Conservation (phyloP, 192 early-diverging fungal genomes). For the Umbelopsis ramanniana region DNA sequence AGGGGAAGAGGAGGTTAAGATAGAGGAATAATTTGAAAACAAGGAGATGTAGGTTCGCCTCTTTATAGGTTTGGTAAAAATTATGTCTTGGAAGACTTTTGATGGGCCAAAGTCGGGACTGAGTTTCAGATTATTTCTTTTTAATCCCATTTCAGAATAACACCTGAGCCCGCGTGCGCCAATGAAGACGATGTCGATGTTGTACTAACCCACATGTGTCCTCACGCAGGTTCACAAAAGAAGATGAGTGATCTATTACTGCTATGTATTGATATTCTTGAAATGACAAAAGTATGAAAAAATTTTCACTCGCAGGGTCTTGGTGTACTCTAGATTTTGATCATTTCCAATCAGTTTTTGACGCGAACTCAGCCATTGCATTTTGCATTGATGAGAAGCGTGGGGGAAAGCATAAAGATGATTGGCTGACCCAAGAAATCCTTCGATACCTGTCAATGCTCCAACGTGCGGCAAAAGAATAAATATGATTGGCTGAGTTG, state of each 20-base stretch:
- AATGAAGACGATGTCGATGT: background rate
- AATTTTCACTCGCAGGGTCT: background rate
- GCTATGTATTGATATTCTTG: too few species aligned
- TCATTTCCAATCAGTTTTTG: background rate
- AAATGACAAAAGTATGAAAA: background rate
- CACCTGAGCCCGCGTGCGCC: slow-evolving; percentile 4
- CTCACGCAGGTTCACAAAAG: background rate
- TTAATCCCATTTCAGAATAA: slow-evolving; percentile 9
- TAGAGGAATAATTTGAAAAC: too few species aligned
- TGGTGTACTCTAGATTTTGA: background rate
- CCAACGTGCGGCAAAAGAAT: background rate
- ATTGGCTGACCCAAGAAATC: background rate
- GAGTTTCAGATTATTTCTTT: background rate
- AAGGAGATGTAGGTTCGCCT: background rate
- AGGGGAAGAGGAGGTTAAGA: background rate
- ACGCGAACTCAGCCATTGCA: background rate
- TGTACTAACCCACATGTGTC: slow-evolving; percentile 11
- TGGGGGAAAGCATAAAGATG: background rate
- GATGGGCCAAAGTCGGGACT: background rate
- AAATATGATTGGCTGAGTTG: background rate
- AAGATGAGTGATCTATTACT: too few species aligned
- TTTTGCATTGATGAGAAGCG: background rate
- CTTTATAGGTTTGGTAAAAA: background rate
- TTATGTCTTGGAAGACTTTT: background rate
- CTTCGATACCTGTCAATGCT: background rate